Evolutionary conservation across 306 rosid genomes (phyloP), one percentile per base, ranked within the genome.

Genomic region (Betula pendula): DNA sequence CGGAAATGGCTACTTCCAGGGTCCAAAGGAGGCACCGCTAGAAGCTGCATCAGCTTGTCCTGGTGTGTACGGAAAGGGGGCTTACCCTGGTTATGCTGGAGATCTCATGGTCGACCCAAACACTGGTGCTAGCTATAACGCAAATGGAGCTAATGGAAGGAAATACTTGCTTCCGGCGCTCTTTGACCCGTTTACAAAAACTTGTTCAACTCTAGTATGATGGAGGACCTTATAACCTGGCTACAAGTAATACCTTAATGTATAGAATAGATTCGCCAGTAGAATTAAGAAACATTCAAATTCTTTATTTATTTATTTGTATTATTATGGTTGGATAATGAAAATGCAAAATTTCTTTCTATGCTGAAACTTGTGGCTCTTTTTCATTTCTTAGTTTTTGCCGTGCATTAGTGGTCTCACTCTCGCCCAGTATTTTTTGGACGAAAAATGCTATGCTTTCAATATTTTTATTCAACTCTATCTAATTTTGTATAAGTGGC

Each of bases 31-130:
- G 56, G 92, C 96, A 0, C 90, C 96, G 4, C 65, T 91, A 0
- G 92, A 91, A 79, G 96, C 86, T 16, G 87, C 82, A 8, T 87
- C 92, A 0, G 86, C 93, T 42, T 91, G 96, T 63, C 72, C 89
- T 0, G 93, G 93, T 0, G 69, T 89, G 2, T 91, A 81, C 5
- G 93, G 87, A 0, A 89, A 87, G 27, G 89, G 92, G 4, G 87
- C 96, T n/a, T 91, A 85, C 69, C 93, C 93, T 0, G 96, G 93
- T 2, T 87, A 84, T 1, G 83, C 90, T 0, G 92, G 93, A 14
- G 56, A 84, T 8, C 79, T 91, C 3, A 74, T 84, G 78, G 84
- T 77, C 45, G 90, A 89, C 19, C 44, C 82, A 0, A 75, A 77
- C 1, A 89, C 73, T 2, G 90, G 90, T 0, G 88, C 85, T 44